Conservation (phyloP, 139 green algal species). For the Picochlorum sp. region DNA sequence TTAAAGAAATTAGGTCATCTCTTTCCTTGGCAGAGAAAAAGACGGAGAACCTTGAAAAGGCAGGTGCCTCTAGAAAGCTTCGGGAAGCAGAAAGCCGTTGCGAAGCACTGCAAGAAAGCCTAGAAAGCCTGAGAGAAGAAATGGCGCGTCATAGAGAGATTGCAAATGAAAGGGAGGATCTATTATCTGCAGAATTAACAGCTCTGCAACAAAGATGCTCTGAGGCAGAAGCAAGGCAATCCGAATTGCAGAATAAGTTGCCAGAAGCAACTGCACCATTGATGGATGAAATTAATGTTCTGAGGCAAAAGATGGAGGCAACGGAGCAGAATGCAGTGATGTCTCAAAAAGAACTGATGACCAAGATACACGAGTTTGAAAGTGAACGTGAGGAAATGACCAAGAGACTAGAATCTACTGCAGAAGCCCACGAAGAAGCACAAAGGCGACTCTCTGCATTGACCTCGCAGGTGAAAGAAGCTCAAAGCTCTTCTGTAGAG, state of each 20-base stretch:
- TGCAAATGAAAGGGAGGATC: constrained; percentile 29
- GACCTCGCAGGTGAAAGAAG: not conserved
- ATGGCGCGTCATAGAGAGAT: constrained; percentile 34
- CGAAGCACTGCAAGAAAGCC: constrained; percentile 44
- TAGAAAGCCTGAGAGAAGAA: constrained; percentile 47
- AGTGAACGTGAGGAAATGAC: not conserved
- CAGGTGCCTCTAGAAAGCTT: constrained; percentile 33
- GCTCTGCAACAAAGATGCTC: constrained; percentile 58
- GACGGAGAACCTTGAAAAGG: constrained; percentile 32
- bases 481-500: not conserved
- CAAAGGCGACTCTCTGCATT: not conserved
- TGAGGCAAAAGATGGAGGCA: constrained; percentile 36
- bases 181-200: constrained; percentile 39
- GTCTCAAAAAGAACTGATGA: not conserved
- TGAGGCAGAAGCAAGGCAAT: constrained; percentile 72
- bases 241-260: constrained; percentile 72
- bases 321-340: not conserved
- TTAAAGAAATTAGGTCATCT: constrained; percentile 25
- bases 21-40: constrained; percentile 50
- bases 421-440: not conserved
- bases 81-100: constrained; percentile 43
- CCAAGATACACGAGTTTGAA: not conserved
- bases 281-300: constrained; percentile 80
- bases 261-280: constrained; percentile 84
- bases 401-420: not conserved